Evolutionary conservation across 2,329 filamentous ascomycete species (phyloP), one percentile per base, ranked within the genome.

Genomic region (Xylariaceae sp.): DNA sequence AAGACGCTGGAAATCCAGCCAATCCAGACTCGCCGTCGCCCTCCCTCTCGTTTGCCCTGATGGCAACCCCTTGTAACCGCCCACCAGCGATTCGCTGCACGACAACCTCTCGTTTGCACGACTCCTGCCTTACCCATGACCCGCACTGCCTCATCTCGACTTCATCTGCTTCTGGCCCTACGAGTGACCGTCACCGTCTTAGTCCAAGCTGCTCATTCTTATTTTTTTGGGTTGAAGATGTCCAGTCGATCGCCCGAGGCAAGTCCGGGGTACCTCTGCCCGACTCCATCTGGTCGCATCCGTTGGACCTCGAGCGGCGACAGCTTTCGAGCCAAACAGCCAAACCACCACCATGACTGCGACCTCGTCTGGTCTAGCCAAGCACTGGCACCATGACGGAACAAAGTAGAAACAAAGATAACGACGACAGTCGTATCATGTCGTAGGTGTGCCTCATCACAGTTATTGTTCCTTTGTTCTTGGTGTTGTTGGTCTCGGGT

Each of bases 91-190:
- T 50, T 60, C 56, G 58, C 57, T 50, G 57, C 52, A 48, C 48
- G 41, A 59, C 41, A 54, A 47, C 61, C 61, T 63, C 60, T 64
- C 57, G 34, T 63, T 60, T 47, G 17, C 34, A 37, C 42, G 18
- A 42, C 45, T 39, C 35, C 51, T 41, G 43, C 37, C 34, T 47
- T 45, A 42, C 45, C 45, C 48, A 54, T 55, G 42, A 60, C 59
- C 46, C 39, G 50, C 55, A 56, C 53, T 57, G 60, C 60, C 54
- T 61, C 58, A 53, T 44, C 40, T 32, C 22, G 36, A 37, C 34
- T 16, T 19, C 30, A 31, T 38, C 12, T 19, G 33, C 33, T 32
- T 13, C 24, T 26, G 36, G 24, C 13, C n/a, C 24, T 31, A 26
- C 36, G 9, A 19, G 36, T n/a, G 11, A 26, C 22, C 22, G 22